Conservation (phyloP, 106 monocot species). For the Apostasia shenzhenica region DNA sequence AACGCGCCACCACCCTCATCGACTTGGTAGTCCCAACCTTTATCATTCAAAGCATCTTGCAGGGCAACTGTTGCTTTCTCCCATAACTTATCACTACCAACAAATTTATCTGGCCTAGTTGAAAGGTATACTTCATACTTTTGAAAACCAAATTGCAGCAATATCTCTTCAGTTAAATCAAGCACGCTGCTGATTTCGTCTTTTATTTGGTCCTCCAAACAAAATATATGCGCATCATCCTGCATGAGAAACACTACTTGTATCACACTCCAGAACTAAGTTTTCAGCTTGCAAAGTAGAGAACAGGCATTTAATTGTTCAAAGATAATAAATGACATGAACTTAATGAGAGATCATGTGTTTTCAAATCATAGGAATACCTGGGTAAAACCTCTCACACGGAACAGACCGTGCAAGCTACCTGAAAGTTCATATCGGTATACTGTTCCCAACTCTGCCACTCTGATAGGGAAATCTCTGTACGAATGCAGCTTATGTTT, state of each 20-base stretch:
- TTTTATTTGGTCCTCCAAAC: constrained; percentile 81
- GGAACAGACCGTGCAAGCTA: constrained; percentile 91
- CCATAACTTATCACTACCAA: constrained; percentile 84
- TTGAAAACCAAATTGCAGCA: constrained; percentile 81
- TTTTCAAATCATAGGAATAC: constrained; percentile 19
- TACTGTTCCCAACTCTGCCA: constrained; percentile 93
- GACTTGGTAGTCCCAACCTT: constrained; percentile 89
- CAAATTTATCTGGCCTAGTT: constrained; percentile 82
- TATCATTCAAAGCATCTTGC: constrained; percentile 73
- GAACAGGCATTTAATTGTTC: too few relatives aligned
- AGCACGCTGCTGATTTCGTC: constrained; percentile 89
- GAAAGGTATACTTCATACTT: constrained; percentile 93
- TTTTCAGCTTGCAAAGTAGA: too few relatives aligned
- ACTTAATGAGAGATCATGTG: too few relatives aligned
- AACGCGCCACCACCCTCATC: constrained; percentile 99
- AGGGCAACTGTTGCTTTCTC: constrained; percentile 84
- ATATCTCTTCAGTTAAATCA: constrained; percentile 88
- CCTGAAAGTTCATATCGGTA: constrained; percentile 96
- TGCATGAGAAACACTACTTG: constrained; percentile 12
- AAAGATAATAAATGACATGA: too few relatives aligned
- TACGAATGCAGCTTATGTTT: constrained; percentile 89
- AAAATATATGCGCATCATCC: constrained; percentile 97
- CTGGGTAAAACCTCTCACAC: constrained; percentile 99
- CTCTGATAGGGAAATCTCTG: constrained; percentile 84
- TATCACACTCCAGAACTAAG: too few relatives aligned